Percentiles rank a stretch among this genome's conserved stretches.
These are phyloP conservation scores for Zasmidium angulare DNA, from an alignment of 2,329 filamentous ascomycete genomes.

Conservation along the genomic window DNA sequence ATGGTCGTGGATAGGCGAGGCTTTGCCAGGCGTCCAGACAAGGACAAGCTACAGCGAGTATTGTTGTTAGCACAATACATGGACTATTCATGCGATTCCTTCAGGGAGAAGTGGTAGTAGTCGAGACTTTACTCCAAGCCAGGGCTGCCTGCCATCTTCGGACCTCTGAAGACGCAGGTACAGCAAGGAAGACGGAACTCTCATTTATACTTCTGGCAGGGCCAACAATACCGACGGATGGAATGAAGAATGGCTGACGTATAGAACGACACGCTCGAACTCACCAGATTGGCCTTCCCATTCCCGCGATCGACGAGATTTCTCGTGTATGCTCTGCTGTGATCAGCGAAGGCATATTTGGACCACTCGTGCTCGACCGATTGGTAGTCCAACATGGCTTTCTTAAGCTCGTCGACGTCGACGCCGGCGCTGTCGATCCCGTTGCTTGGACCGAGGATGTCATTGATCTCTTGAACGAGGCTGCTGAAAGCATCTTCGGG, in stretches of 20 bases:
- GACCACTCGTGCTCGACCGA: constrained; percentile 71
- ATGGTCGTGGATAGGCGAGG: constrained; percentile 79
- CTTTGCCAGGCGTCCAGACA: constrained; percentile 84
- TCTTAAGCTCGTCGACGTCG: constrained; percentile 68
- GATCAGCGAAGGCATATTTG: constrained; percentile 72
- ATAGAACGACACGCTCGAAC: constrained; percentile 32
- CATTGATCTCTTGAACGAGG: constrained; percentile 60
- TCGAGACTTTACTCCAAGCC: not conserved
- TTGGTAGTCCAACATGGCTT: constrained; percentile 72
- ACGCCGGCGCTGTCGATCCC: constrained; percentile 81
- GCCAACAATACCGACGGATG: too few species aligned
- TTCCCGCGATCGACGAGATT: constrained; percentile 91
- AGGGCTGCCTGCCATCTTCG: not conserved
- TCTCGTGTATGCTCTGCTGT: constrained; percentile 71
- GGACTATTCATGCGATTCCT: not conserved
- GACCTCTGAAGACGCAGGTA: not conserved
- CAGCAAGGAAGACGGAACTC: not conserved
- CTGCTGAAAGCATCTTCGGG: constrained; percentile 24
- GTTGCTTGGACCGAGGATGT: constrained; percentile 73
- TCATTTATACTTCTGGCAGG: not conserved
- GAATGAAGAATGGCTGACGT: not conserved
- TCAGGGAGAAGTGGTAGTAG: constrained; percentile 11
- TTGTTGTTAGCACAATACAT: not conserved
- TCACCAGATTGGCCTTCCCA: constrained; percentile 71
- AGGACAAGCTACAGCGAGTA: constrained; percentile 66